Conservation (phyloP, 768 basidiomycete species). For the Boletales sp. region DNA sequence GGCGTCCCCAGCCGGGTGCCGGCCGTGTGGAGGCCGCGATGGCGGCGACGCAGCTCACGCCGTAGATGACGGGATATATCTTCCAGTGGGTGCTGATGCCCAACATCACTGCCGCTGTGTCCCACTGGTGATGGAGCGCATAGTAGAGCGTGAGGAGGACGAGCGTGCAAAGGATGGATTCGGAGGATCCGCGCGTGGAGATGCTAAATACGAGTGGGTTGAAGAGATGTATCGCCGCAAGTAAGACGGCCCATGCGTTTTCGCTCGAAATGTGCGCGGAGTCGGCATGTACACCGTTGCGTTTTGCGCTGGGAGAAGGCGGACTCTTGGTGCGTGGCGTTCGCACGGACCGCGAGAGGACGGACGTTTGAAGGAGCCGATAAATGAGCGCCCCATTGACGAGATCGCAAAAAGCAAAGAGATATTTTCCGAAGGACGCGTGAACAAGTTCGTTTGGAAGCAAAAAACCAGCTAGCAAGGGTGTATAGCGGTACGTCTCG, state of each 20-base stretch:
- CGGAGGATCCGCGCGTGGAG: constrained; percentile 95
- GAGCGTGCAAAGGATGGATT: constrained; percentile 77
- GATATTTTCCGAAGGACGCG: constrained; percentile 84
- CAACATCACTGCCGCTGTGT: constrained; percentile 63
- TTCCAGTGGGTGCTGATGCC: constrained; percentile 94
- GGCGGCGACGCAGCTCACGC: constrained; percentile 57
- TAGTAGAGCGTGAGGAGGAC: constrained; percentile 68
- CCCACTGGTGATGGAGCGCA: constrained; percentile 57
- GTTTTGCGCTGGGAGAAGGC: not conserved
- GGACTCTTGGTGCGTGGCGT: constrained; percentile 3
- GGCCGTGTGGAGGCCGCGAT: constrained; percentile 23
- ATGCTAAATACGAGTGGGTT: constrained; percentile 96
- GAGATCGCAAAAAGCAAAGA: constrained; percentile 84
- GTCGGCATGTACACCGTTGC: not conserved
- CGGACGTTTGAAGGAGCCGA: constrained; percentile 48
- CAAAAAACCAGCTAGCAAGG: constrained; percentile 79
- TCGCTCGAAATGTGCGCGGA: not conserved
- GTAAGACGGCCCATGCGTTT: constrained; percentile 45
- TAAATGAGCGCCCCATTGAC: constrained; percentile 74
- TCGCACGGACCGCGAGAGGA: constrained; percentile 35
- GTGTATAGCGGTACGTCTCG: constrained; percentile 95
- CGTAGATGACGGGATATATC: constrained; percentile 93
- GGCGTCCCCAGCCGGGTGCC: constrained; percentile 14
- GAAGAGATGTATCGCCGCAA: constrained; percentile 72
- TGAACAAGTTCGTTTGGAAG: constrained; percentile 79